A percentile compares a stretch with the other conserved stretches of the same genome.
These are phyloP conservation scores for Ceriops tagal DNA, from an alignment of 345 rosid genomes.

Conservation along the genomic window DNA sequence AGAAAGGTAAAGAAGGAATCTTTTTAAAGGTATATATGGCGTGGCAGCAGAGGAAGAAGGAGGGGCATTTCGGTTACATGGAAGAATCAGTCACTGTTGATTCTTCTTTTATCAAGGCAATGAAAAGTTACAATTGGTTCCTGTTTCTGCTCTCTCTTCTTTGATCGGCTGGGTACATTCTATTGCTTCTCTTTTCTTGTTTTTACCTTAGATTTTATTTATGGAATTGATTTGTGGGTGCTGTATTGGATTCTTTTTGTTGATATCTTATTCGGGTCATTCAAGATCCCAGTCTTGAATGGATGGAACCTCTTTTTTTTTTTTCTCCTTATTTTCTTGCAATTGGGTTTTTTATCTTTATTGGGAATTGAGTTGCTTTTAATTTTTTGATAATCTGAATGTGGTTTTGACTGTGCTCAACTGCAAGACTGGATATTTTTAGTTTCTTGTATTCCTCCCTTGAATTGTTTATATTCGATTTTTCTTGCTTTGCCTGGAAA, in stretches of 20 bases:
- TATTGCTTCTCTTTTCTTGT: slow-evolving; percentile 4
- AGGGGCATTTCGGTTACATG: slow-evolving; percentile 22
- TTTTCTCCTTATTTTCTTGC: slow-evolving; percentile 7
- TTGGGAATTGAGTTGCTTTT: slow-evolving; percentile 1
- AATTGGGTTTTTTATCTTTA: not conserved
- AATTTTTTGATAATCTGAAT: slow-evolving; percentile 5
- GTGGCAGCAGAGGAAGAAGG: slow-evolving; percentile 14
- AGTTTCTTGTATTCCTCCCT: not conserved
- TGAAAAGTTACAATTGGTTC: slow-evolving; percentile 34
- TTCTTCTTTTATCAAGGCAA: slow-evolving; percentile 28
- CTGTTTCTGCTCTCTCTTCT: slow-evolving; percentile 39
- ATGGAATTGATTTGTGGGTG: slow-evolving; percentile 2
- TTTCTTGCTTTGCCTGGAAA: not conserved
- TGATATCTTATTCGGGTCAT: slow-evolving; percentile 15
- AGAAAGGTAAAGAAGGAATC: not conserved
- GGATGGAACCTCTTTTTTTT: not conserved
- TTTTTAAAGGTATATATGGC: slow-evolving; percentile 15
- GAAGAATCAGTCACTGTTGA: slow-evolving; percentile 11
- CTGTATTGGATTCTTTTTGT: not conserved
- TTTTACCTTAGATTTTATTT: not conserved
- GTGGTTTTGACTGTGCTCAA: slow-evolving; percentile 17
- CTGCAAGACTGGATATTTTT: not conserved
- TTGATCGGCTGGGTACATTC: slow-evolving; percentile 50
- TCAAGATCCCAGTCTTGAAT: slow-evolving; percentile 11
- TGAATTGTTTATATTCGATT: not conserved